Evolutionary conservation across 805 yeast genomes (phyloP).

Genomic region (Nakazawaea anatomiae): DNA sequence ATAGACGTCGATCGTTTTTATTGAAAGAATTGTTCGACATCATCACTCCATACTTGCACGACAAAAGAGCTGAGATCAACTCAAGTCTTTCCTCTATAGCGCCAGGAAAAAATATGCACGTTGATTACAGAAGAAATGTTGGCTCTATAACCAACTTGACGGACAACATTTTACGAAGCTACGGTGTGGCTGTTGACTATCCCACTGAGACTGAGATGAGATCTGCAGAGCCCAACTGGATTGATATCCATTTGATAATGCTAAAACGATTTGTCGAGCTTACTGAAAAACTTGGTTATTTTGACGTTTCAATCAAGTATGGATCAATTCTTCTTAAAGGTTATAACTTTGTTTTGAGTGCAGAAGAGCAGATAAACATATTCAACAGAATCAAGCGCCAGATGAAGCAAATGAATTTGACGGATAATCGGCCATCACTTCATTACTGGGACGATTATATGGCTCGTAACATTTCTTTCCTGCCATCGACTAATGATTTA

Average conservation of each 20-base stretch:
- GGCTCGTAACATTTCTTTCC: conserved; percentile 42
- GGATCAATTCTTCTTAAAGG: conserved; percentile 51
- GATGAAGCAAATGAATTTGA: conserved; percentile 19
- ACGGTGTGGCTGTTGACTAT: conserved; percentile 39
- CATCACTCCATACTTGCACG: conserved; percentile 34
- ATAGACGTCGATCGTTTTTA: conserved; percentile 65
- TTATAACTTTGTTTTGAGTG: conserved; percentile 46
- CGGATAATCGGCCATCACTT: conserved; percentile 19
- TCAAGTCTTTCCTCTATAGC: conserved; percentile 2
- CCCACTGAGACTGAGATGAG: conserved; percentile 19
- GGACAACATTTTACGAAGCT: conserved; percentile 42
- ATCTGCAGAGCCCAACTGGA: conserved; percentile 39
- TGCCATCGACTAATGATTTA: conserved; percentile 22
- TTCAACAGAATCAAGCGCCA: conserved; percentile 26
- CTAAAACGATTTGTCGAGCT: conserved; percentile 18
- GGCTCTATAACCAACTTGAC: conserved; percentile 26
- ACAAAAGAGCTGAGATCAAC: conserved; percentile 7
- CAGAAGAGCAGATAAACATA: conserved; percentile 49
- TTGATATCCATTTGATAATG: conserved; percentile 47
- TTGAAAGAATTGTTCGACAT: conserved; percentile 58
- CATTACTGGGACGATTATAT: conserved; percentile 74
- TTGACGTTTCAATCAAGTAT: conserved; percentile 35
- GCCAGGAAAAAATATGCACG: neutral
- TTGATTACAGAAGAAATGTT: conserved; percentile 5
- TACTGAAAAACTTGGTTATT: conserved; percentile 39